A percentile compares a stretch with the other conserved stretches of the same genome.
phyloP scores from a whole-genome alignment of 2,329 filamentous ascomycete genomes.

The Cladosporium colombiae region DNA sequence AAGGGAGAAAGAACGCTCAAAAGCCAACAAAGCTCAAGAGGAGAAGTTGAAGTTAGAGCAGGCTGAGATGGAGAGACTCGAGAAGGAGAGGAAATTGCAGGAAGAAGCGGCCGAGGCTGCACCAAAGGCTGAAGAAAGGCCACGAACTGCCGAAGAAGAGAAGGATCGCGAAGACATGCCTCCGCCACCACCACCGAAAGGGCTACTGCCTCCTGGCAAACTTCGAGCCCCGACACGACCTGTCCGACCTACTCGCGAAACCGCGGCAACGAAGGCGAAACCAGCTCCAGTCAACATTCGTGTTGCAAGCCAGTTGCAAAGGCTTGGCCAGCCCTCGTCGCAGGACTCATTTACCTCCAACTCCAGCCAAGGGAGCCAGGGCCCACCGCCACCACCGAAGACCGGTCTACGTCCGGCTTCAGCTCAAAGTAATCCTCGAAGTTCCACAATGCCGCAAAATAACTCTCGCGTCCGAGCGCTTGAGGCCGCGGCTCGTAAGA shows the following conservation, averaged over 20 bases:
- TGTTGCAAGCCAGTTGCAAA: slow-evolving; percentile 54
- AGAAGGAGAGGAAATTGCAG: slow-evolving; percentile 36
- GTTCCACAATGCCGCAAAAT: slow-evolving; percentile 52
- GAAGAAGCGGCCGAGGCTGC: slow-evolving; percentile 38
- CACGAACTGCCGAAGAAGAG: slow-evolving; percentile 30
- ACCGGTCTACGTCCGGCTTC: slow-evolving; percentile 70
- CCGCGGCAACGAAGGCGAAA: slow-evolving; percentile 58
- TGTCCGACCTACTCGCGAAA: slow-evolving; percentile 47
- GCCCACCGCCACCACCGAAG: slow-evolving; percentile 51
- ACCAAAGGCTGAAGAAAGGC: slow-evolving; percentile 26
- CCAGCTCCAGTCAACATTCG: slow-evolving; percentile 71
- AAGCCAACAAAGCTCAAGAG: slow-evolving; percentile 60
- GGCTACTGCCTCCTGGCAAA: slow-evolving; percentile 43
- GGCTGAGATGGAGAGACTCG: slow-evolving; percentile 11
- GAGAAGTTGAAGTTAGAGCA: slow-evolving; percentile 40
- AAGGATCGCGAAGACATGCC: slow-evolving; percentile 56
- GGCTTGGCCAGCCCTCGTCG: slow-evolving; percentile 33
- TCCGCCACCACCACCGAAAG: slow-evolving; percentile 61
- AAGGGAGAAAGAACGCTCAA: slow-evolving; percentile 69
- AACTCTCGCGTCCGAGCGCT: slow-evolving; percentile 54
- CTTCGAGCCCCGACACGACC: slow-evolving; percentile 38
- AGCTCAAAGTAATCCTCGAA: slow-evolving; percentile 51
- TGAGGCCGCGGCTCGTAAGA: slow-evolving; percentile 76
- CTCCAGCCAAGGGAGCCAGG: slow-evolving; percentile 27
- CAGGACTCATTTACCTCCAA: slow-evolving; percentile 30